Conservation (phyloP, 306 rosid species). For the Castanea sativa region DNA sequence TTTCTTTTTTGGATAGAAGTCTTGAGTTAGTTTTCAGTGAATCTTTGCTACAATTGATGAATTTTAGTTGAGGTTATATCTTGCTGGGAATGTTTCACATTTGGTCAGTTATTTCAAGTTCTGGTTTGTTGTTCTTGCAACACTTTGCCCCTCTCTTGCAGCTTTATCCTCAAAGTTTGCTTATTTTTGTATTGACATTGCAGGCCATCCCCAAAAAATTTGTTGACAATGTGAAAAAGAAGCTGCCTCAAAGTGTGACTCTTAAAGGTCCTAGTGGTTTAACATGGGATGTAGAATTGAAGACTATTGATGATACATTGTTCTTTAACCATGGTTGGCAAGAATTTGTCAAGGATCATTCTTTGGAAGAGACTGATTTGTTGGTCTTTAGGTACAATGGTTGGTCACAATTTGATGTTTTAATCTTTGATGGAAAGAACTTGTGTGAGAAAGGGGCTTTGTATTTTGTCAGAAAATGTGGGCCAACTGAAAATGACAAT, state of each 20-base stretch:
- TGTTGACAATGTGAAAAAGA: conserved; percentile 42
- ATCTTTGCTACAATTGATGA: background rate
- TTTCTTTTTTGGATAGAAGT: background rate
- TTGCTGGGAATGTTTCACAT: background rate
- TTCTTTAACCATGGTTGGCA: conserved; percentile 58
- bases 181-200: conserved; percentile 13
- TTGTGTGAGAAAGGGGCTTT: conserved; percentile 62
- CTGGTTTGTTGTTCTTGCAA: background rate
- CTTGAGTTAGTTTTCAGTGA: background rate
- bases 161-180: background rate
- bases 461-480: conserved; percentile 55
- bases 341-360: conserved; percentile 54
- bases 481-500: conserved; percentile 16
- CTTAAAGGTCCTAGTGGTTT: conserved; percentile 70
- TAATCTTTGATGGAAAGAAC: conserved; percentile 46
- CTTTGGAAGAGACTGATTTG: conserved; percentile 59
- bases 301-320: conserved; percentile 30
- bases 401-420: conserved; percentile 51
- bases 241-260: conserved; percentile 48
- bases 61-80: background rate
- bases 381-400: conserved; percentile 66
- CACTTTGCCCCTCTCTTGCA: background rate
- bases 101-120: background rate
- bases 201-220: conserved; percentile 67
- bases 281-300: conserved; percentile 52